Evolutionary conservation across 1,284 basidiomycete species (phyloP).

Genomic region (Leccinum pachyderme): DNA sequence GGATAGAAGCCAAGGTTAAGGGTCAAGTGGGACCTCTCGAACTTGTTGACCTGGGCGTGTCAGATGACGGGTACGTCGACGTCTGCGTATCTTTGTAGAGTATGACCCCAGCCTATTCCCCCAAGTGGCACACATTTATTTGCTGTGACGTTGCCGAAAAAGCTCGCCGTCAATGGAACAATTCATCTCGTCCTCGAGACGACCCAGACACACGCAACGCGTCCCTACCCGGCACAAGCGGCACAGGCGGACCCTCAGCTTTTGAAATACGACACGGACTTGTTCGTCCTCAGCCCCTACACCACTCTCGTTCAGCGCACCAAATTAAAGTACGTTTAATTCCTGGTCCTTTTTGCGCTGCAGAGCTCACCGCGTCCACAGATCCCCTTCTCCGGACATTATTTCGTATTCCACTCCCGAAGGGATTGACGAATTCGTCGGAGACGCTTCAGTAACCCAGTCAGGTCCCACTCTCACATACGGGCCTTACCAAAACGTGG

Average conservation of each 20-base stretch:
- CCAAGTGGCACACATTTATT: slow-evolving; percentile 41
- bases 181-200: slow-evolving; percentile 76
- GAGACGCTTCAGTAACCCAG: slow-evolving; percentile 64
- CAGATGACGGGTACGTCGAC: slow-evolving; percentile 47
- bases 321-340: slow-evolving; percentile 70
- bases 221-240: slow-evolving; percentile 73
- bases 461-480: slow-evolving; percentile 82
- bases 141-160: slow-evolving; percentile 47
- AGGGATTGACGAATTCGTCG: slow-evolving; percentile 52
- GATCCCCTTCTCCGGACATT: slow-evolving; percentile 66
- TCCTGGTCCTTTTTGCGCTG: slow-evolving; percentile 4
- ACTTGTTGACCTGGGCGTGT: slow-evolving; percentile 49
- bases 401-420: slow-evolving; percentile 67
- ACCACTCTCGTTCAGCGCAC: slow-evolving; percentile 77
- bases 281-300: slow-evolving; percentile 83
- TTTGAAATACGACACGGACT: slow-evolving; percentile 74
- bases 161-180: slow-evolving; percentile 53
- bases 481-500: slow-evolving; percentile 81
- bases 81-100: background rate
- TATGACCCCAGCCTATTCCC: slow-evolving; percentile 10
- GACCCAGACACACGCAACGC: slow-evolving; percentile 71
- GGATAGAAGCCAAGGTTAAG: slow-evolving; percentile 77
- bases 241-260: slow-evolving; percentile 79
- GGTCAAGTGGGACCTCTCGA: slow-evolving; percentile 61
- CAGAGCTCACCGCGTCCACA: slow-evolving; percentile 30